Conservation (phyloP, 371 early-diverging fungal species). For the Mortierella sp. region DNA sequence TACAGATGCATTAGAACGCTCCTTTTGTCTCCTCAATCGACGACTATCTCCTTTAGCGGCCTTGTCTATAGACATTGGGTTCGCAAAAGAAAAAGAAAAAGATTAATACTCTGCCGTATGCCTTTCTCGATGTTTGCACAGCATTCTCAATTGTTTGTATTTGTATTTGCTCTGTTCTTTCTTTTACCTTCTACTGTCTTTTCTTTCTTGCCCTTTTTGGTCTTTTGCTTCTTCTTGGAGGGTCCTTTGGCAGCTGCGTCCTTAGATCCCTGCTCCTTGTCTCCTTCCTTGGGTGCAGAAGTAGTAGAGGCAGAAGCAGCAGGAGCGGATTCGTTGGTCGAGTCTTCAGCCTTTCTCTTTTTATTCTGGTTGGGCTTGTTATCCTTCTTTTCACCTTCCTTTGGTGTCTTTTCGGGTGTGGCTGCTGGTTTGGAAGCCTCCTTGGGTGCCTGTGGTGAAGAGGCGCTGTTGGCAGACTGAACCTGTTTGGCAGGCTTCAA, state of each 20-base stretch:
- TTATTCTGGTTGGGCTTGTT: background rate
- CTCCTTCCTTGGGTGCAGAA: conserved; percentile 12
- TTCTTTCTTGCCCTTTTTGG: conserved; percentile 8
- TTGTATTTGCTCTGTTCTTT: background rate
- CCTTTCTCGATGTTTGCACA: background rate
- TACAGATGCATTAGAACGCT: conserved; percentile 38
- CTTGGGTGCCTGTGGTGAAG: background rate
- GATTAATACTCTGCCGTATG: background rate
- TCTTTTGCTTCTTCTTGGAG: conserved; percentile 5
- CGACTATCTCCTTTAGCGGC: conserved; percentile 35
- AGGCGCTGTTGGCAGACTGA: background rate
- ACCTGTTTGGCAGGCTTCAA: conserved; percentile 58
- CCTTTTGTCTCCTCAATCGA: conserved; percentile 49
- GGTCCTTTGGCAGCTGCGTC: background rate
- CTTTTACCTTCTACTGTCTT: conserved; percentile 14
- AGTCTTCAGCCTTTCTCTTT: conserved; percentile 33
- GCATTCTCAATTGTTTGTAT: too few relatives aligned
- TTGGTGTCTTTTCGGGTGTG: conserved; percentile 3
- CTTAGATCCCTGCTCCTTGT: conserved; percentile 18
- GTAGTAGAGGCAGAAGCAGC: too few relatives aligned
- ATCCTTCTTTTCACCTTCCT: conserved; percentile 10
- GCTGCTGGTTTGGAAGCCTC: background rate
- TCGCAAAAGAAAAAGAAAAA: background rate
- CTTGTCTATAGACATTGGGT: conserved; percentile 7
- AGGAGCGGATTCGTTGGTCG: conserved; percentile 26